Evolutionary conservation across 257 asterid genomes (phyloP).

Genomic region (Voacanga thouarsii): DNA sequence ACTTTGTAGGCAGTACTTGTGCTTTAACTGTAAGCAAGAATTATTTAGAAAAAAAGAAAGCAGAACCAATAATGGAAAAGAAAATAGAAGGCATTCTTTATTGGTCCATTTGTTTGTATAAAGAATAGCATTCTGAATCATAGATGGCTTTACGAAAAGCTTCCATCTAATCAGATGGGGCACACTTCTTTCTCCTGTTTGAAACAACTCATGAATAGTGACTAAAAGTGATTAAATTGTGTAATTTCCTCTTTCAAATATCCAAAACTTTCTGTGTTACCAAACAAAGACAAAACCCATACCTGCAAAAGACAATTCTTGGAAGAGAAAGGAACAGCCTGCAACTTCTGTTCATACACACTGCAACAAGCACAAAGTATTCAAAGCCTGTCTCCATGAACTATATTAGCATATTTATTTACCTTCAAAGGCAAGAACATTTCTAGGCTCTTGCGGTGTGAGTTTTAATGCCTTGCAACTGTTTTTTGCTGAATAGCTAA

Average conservation of each 20-base stretch:
- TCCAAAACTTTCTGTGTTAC: background rate
- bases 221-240: background rate
- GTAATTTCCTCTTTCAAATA: background rate
- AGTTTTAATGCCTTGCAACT: background rate
- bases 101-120: background rate
- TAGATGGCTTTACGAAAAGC: background rate
- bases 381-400: background rate
- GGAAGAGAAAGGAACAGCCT: constrained; percentile 37
- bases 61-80: background rate
- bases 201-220: background rate
- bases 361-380: constrained; percentile 27
- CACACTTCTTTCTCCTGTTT: background rate
- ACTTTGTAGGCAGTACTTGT: background rate
- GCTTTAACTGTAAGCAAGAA: background rate
- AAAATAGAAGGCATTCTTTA: background rate
- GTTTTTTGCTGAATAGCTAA: background rate
- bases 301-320: constrained; percentile 36
- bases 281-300: constrained; percentile 3
- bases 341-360: constrained; percentile 40
- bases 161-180: background rate
- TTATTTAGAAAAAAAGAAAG: background rate
- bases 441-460: background rate
- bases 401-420: background rate
- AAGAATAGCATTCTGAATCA: background rate
- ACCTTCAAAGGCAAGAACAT: background rate